These are phyloP conservation scores for Rhizophora mangle DNA, from an alignment of 345 rosid genomes.

Conservation along the genomic window DNA sequence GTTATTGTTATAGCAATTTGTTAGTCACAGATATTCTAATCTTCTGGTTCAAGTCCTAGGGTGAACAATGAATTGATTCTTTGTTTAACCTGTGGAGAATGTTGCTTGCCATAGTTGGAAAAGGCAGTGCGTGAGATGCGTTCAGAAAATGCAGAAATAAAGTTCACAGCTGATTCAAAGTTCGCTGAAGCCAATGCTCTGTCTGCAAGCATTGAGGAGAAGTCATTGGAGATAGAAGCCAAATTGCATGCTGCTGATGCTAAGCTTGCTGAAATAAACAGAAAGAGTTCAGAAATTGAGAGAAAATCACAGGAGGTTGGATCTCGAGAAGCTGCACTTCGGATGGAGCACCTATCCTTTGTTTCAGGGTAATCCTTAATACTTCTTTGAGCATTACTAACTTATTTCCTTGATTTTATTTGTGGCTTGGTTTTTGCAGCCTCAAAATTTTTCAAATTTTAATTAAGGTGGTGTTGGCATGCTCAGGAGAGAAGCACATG, in stretches of 20 bases:
- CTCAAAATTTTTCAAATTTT: constrained; percentile 4
- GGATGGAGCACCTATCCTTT: constrained; percentile 74
- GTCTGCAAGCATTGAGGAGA: constrained; percentile 70
- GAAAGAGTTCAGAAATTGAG: constrained; percentile 76
- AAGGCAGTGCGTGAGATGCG: constrained; percentile 82
- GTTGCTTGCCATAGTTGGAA: constrained; percentile 57
- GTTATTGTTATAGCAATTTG: background rate
- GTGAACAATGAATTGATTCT: background rate
- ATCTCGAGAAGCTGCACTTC: constrained; percentile 56
- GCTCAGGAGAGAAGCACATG: constrained; percentile 73
- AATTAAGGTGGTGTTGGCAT: constrained; percentile 5
- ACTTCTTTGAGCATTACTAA: constrained; percentile 2
- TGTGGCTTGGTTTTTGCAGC: background rate
- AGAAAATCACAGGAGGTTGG: constrained; percentile 78
- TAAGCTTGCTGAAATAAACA: constrained; percentile 84
- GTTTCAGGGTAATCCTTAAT: constrained; percentile 60
- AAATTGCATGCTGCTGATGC: constrained; percentile 85
- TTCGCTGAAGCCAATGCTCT: constrained; percentile 85
- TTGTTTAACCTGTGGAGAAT: constrained; percentile 12
- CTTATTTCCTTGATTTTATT: background rate
- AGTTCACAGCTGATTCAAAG: constrained; percentile 87
- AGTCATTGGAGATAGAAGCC: constrained; percentile 78
- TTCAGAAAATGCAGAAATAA: constrained; percentile 81
- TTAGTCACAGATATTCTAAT: background rate
- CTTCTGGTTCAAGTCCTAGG: too few relatives aligned